A percentile compares a stretch with the other conserved stretches of the same genome.
Evolutionary conservation across 306 rosid species (phyloP).

Genomic region (Cicer chorassanicum): DNA sequence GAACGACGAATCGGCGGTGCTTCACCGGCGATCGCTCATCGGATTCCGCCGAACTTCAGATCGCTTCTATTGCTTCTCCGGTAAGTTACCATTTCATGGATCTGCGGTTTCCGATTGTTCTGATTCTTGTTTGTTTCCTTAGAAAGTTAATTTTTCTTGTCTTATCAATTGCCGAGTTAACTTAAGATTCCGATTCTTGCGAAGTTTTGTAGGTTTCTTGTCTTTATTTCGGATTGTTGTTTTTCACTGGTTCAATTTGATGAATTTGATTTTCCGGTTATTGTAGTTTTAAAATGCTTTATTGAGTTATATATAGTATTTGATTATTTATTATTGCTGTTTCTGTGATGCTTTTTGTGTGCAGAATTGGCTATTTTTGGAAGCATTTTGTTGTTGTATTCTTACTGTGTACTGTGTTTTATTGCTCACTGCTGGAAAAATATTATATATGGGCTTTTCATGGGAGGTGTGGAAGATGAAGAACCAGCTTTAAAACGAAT

Average conservation of each 20-base stretch:
- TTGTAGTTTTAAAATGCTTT: not conserved
- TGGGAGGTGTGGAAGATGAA: slow-evolving; percentile 99
- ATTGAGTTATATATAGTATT: slow-evolving; percentile 36
- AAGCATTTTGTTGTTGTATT: slow-evolving; percentile 41
- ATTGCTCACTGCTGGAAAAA: slow-evolving; percentile 42
- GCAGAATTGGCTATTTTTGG: slow-evolving; percentile 39
- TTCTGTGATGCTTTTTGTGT: slow-evolving; percentile 33
- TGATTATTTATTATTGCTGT: slow-evolving; percentile 19
- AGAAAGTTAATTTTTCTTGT: slow-evolving; percentile 27
- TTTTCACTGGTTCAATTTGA: slow-evolving; percentile 24
- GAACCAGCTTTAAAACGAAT: slow-evolving; percentile 94
- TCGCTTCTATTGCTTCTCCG: slow-evolving; percentile 45
- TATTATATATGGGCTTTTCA: slow-evolving; percentile 96
- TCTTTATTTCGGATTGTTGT: slow-evolving; percentile 27
- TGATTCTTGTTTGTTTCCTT: slow-evolving; percentile 25
- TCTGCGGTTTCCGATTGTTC: slow-evolving; percentile 41
- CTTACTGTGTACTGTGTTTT: slow-evolving; percentile 27
- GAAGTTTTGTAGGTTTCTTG: not conserved
- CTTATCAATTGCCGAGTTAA: slow-evolving; percentile 1
- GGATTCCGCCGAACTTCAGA: slow-evolving; percentile 42
- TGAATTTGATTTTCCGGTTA: slow-evolving; percentile 1
- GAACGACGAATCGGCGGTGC: slow-evolving; percentile 37
- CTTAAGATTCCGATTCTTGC: no score
- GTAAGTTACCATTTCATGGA: slow-evolving; percentile 44
- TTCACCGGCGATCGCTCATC: slow-evolving; percentile 43